Evolutionary conservation across 305 asterid genomes (phyloP).

Genomic region (Fraxinus paxiana): DNA sequence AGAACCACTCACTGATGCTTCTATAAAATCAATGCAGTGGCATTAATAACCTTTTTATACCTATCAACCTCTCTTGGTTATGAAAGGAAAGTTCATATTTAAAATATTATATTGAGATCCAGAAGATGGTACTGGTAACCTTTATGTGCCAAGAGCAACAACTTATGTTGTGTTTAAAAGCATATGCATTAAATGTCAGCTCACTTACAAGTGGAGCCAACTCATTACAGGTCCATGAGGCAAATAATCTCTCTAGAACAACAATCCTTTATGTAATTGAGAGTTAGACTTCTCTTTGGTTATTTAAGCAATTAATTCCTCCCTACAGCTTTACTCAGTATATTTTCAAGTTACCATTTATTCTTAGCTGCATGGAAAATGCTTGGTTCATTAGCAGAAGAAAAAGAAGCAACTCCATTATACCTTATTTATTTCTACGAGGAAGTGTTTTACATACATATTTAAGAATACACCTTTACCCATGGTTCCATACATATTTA

Average conservation of each 20-base stretch:
- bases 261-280: neutral
- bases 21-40: neutral
- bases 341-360: neutral
- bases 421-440: neutral
- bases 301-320: neutral
- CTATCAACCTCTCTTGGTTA: neutral
- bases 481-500: neutral
- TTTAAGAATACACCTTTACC: neutral
- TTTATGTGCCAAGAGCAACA: constrained; percentile 9
- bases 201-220: neutral
- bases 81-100: neutral
- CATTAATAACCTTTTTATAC: neutral
- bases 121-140: neutral
- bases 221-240: neutral
- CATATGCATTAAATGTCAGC: neutral
- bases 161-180: neutral
- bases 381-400: neutral
- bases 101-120: neutral
- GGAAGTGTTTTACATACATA: neutral
- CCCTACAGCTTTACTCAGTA: neutral
- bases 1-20: neutral
- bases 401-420: neutral
- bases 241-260: neutral
- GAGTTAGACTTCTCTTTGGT: neutral
- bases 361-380: neutral